Percentiles rank a stretch among this genome's conserved stretches.
These are phyloP conservation scores for Penicillium canariense DNA, from an alignment of 495 filamentous ascomycete genomes.

Conservation along the genomic window DNA sequence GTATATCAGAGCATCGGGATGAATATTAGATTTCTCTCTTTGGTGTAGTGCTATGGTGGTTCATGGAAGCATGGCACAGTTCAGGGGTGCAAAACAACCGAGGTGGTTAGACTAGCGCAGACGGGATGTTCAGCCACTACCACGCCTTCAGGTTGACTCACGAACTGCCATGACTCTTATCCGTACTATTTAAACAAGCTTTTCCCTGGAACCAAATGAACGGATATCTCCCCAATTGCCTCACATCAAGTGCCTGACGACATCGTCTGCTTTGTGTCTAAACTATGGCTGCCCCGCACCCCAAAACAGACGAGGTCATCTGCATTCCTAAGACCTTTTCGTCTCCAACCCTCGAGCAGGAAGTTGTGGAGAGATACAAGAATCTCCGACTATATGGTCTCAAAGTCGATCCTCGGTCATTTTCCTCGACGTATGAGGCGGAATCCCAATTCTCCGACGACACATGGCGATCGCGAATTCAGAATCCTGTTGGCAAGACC, in stretches of 20 bases:
- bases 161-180: not conserved
- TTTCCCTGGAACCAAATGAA: not conserved
- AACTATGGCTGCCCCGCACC: slow-evolving; percentile 7
- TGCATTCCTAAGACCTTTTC: slow-evolving; percentile 18
- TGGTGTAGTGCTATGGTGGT: no score
- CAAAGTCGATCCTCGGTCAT: slow-evolving; percentile 34
- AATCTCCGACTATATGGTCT: slow-evolving; percentile 30
- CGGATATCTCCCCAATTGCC: no score
- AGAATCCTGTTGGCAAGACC: slow-evolving; percentile 42
- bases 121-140: not conserved
- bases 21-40: no score
- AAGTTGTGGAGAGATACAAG: slow-evolving; percentile 20
- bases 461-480: slow-evolving; percentile 42
- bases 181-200: not conserved
- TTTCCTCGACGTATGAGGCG: slow-evolving; percentile 46
- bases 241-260: not conserved
- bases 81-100: not conserved
- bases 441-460: slow-evolving; percentile 42
- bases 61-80: no score
- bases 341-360: slow-evolving; percentile 6
- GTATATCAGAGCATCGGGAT: no score
- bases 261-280: not conserved
- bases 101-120: not conserved
- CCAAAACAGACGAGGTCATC: slow-evolving; percentile 3
- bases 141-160: not conserved